phyloP scores from a whole-genome alignment of 768 basidiomycete genomes.

The Flagelloscypha sp. region DNA sequence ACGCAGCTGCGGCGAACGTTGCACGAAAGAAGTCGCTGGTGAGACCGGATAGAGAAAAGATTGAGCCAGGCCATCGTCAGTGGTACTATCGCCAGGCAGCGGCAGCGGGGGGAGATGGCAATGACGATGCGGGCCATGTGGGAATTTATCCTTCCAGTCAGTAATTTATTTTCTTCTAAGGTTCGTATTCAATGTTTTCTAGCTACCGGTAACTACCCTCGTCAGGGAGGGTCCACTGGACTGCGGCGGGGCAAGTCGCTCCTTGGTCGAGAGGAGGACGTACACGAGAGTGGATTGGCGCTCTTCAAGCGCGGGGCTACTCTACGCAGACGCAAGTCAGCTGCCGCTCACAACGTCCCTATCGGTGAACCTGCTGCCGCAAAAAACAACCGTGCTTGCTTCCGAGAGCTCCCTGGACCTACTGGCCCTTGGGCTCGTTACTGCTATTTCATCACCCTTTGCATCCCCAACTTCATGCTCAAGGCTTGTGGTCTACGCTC shows the following conservation, averaged over 20 bases:
- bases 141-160: slow-evolving; percentile 77
- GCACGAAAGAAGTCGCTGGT: slow-evolving; percentile 88
- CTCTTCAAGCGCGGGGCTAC: slow-evolving; percentile 84
- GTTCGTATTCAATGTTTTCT: slow-evolving; percentile 5
- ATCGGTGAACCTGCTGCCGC: slow-evolving; percentile 27
- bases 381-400: slow-evolving; percentile 40
- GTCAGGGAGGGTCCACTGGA: slow-evolving; percentile 25
- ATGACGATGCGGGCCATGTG: slow-evolving; percentile 49
- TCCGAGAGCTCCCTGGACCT: slow-evolving; percentile 78
- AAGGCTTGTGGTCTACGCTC: slow-evolving; percentile 71
- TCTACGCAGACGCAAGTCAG: slow-evolving; percentile 58
- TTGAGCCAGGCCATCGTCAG: slow-evolving; percentile 88
- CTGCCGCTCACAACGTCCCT: slow-evolving; percentile 31
- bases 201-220: slow-evolving; percentile 79
- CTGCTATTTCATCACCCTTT: slow-evolving; percentile 76
- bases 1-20: slow-evolving; percentile 43
- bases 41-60: slow-evolving; percentile 89
- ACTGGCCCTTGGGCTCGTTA: slow-evolving; percentile 95
- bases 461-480: slow-evolving; percentile 74
- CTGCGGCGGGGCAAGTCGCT: slow-evolving; percentile 85
- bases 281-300: slow-evolving; percentile 86
- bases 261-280: slow-evolving; percentile 83
- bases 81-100: slow-evolving; percentile 94
- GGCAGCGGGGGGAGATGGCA: slow-evolving; percentile 65
- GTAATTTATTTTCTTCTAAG: slow-evolving; percentile 25